Percentiles rank a stretch among this genome's conserved stretches.
These are phyloP conservation scores for Aspergillus pseudoterreus DNA, from an alignment of 2,329 filamentous ascomycete species.

Conservation along the genomic window DNA sequence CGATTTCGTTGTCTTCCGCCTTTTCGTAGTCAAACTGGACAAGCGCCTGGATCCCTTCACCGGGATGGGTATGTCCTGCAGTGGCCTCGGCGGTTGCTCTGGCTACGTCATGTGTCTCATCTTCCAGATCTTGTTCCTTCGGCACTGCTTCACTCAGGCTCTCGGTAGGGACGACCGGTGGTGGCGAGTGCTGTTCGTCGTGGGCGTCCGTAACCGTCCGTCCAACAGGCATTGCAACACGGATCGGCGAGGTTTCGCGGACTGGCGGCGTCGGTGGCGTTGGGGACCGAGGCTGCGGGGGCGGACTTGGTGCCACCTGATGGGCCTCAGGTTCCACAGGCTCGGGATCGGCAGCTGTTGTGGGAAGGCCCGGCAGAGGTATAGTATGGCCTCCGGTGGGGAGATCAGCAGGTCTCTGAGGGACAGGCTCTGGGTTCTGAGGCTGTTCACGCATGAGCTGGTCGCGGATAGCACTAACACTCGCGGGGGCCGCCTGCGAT, in stretches of 20 bases:
- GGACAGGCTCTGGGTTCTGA: slow-evolving; percentile 30
- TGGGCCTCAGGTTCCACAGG: slow-evolving; percentile 43
- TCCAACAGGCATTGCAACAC: slow-evolving; percentile 79
- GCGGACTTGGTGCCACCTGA: slow-evolving; percentile 35
- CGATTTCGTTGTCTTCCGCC: slow-evolving; percentile 94
- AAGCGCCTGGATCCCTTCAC: slow-evolving; percentile 67
- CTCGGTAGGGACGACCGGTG: slow-evolving; percentile 55
- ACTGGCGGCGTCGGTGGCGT: slow-evolving; percentile 48
- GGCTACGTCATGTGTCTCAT: slow-evolving; percentile 55
- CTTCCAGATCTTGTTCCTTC: slow-evolving; percentile 63
- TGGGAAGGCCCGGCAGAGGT: slow-evolving; percentile 72
- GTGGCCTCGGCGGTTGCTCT: slow-evolving; percentile 59
- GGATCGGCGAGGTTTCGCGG: slow-evolving; percentile 70
- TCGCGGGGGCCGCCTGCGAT: slow-evolving; percentile 55
- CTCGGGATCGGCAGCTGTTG: slow-evolving; percentile 50
- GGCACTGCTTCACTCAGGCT: slow-evolving; percentile 62
- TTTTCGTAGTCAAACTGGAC: slow-evolving; percentile 96
- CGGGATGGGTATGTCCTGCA: slow-evolving; percentile 45
- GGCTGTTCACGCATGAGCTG: slow-evolving; percentile 73
- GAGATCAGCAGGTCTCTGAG: slow-evolving; percentile 59
- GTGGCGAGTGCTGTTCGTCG: slow-evolving; percentile 39
- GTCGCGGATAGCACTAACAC: slow-evolving; percentile 72
- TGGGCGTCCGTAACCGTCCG: slow-evolving; percentile 51
- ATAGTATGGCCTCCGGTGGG: slow-evolving; percentile 66
- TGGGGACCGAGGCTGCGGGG: slow-evolving; percentile 44